Conservation (phyloP, 306 rosid species). For the Corylus avellana region DNA sequence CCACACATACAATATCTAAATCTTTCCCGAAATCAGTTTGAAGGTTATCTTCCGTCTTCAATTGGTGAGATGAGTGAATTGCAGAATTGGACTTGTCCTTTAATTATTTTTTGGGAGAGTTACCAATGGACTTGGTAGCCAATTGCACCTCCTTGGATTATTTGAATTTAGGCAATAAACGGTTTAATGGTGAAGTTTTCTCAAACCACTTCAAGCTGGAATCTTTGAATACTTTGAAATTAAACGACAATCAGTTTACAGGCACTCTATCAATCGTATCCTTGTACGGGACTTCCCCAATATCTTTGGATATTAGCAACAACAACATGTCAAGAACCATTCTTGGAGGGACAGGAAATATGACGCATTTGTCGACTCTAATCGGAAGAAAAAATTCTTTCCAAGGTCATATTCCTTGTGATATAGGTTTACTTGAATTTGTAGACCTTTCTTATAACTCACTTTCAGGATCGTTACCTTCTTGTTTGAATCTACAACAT, state of each 20-base stretch:
- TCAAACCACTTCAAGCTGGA: neutral
- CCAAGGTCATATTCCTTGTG: neutral
- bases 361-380: accelerated
- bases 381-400: neutral
- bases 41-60: constrained; percentile 8
- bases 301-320: neutral
- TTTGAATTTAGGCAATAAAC: neutral
- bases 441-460: constrained; percentile 11
- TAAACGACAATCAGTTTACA: neutral
- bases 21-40: neutral
- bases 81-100: neutral
- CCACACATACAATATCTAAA: neutral
- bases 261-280: neutral
- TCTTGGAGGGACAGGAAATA: neutral
- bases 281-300: accelerated
- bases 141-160: neutral
- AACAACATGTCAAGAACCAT: neutral
- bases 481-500: neutral
- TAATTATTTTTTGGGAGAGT: constrained; percentile 4
- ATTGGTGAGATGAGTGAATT: neutral
- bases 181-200: neutral
- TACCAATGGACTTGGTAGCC: neutral
- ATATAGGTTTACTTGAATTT: too few species aligned
- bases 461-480: constrained; percentile 7
- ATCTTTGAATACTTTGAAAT: accelerated